phyloP scores from a whole-genome alignment of 176 grass and related monocot genomes.

The Musa beccarii region DNA sequence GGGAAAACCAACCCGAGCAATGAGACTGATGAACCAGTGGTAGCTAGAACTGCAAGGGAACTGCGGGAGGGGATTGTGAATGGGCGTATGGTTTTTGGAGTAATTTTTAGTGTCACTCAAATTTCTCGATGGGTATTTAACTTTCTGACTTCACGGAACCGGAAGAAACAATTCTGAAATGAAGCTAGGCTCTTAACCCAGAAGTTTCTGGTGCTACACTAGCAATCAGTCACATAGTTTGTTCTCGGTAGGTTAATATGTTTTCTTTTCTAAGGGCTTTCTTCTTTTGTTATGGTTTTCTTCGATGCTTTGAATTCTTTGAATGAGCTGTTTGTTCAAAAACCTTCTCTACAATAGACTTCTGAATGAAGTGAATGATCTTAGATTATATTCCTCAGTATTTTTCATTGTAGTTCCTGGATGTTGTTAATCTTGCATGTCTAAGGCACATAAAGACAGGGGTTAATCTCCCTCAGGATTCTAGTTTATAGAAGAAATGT shows the following conservation, averaged over 20 bases:
- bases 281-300: not conserved
- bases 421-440: no score
- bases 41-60: slow-evolving; percentile 47
- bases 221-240: not conserved
- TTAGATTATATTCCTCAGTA: not conserved
- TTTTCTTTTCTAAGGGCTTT: not conserved
- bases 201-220: not conserved
- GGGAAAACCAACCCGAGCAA: slow-evolving; percentile 20
- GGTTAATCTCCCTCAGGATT: no score
- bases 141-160: slow-evolving; percentile 1
- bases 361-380: not conserved
- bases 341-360: not conserved
- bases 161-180: not conserved
- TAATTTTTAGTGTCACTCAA: slow-evolving; percentile 27
- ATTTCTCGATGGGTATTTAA: slow-evolving; percentile 43
- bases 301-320: not conserved
- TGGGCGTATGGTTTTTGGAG: slow-evolving; percentile 33
- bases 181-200: not conserved
- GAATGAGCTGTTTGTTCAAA: not conserved
- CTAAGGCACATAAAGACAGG: no score
- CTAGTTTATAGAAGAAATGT: no score
- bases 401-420: not conserved
- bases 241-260: not conserved
- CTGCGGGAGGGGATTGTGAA: slow-evolving; percentile 44
- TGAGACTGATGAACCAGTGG: slow-evolving; percentile 17